A percentile compares a stretch with the other conserved stretches of the same genome.
Conservation (phyloP, 768 basidiomycete species). For the Suillus cothurnatus region DNA sequence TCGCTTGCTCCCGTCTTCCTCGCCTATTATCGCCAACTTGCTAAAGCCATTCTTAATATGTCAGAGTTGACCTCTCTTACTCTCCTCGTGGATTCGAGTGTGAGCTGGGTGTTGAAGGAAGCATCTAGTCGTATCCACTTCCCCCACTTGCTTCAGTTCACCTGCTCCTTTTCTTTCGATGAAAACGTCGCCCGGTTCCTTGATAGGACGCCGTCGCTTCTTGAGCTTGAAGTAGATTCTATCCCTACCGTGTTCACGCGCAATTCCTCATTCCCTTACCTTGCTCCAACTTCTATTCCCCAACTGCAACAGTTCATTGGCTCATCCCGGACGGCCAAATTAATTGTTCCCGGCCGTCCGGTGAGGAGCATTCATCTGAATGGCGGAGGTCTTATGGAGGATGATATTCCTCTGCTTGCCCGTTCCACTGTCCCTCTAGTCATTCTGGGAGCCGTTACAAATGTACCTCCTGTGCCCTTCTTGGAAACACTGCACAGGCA, state of each 20-base stretch:
- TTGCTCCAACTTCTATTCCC: slow-evolving; percentile 39
- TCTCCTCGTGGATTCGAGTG: slow-evolving; percentile 48
- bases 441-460: slow-evolving; percentile 62
- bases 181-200: slow-evolving; percentile 61
- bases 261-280: slow-evolving; percentile 23
- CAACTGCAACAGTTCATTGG: slow-evolving; percentile 62
- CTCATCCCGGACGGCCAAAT: slow-evolving; percentile 54
- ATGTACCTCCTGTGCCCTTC: slow-evolving; percentile 56
- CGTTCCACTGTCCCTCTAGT: slow-evolving; percentile 50
- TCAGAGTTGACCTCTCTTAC: slow-evolving; percentile 54
- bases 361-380: slow-evolving; percentile 63
- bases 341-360: slow-evolving; percentile 66
- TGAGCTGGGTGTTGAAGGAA: slow-evolving; percentile 56
- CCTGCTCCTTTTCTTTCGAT: slow-evolving; percentile 65
- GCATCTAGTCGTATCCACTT: slow-evolving; percentile 33
- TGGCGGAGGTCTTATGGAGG: slow-evolving; percentile 60
- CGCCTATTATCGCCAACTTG: slow-evolving; percentile 51
- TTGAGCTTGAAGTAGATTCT: slow-evolving; percentile 56
- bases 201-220: slow-evolving; percentile 51
- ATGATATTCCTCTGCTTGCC: slow-evolving; percentile 54
- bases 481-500: slow-evolving; percentile 56
- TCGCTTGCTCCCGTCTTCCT: slow-evolving; percentile 41
- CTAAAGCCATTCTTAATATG: slow-evolving; percentile 61
- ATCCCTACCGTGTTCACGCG: slow-evolving; percentile 32
- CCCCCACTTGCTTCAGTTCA: slow-evolving; percentile 54